phyloP scores from a whole-genome alignment of 2,329 filamentous ascomycete species.

The Corynespora cassiicola region DNA sequence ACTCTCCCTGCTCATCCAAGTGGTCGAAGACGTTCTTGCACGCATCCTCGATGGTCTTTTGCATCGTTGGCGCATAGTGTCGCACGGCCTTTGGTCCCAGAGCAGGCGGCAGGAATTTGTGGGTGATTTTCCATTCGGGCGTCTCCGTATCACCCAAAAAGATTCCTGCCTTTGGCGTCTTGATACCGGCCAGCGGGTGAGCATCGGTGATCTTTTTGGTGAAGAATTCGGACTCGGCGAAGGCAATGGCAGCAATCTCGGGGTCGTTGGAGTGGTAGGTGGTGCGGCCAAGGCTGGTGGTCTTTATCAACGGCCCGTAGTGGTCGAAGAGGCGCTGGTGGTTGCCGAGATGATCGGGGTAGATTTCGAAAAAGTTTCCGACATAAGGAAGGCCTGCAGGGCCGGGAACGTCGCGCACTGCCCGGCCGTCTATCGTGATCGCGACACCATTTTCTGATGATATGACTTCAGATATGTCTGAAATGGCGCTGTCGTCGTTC shows the following conservation, averaged over 20 bases:
- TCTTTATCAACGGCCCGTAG: constrained; percentile 47
- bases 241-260: constrained; percentile 36
- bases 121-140: constrained; percentile 57
- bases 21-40: constrained; percentile 57
- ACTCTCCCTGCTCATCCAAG: constrained; percentile 54
- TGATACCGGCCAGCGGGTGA: constrained; percentile 42
- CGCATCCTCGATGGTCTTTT: constrained; percentile 58
- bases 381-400: constrained; percentile 46
- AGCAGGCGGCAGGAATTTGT: constrained; percentile 68
- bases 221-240: constrained; percentile 44
- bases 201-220: constrained; percentile 49
- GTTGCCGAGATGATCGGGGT: constrained; percentile 51
- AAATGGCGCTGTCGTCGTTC: constrained; percentile 8
- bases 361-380: constrained; percentile 48
- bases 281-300: constrained; percentile 44
- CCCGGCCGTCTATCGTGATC: constrained; percentile 58
- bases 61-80: constrained; percentile 67
- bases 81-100: constrained; percentile 66
- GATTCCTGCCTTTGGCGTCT: constrained; percentile 33
- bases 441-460: constrained; percentile 24
- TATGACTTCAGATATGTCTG: constrained; percentile 14
- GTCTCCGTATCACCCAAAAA: constrained; percentile 57
- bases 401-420: constrained; percentile 50
- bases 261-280: constrained; percentile 47
- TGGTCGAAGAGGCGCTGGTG: constrained; percentile 48